A percentile compares a stretch with the other conserved stretches of the same genome.
phyloP scores from a whole-genome alignment of 331 rosid genomes.

The Pyrus hybrid region DNA sequence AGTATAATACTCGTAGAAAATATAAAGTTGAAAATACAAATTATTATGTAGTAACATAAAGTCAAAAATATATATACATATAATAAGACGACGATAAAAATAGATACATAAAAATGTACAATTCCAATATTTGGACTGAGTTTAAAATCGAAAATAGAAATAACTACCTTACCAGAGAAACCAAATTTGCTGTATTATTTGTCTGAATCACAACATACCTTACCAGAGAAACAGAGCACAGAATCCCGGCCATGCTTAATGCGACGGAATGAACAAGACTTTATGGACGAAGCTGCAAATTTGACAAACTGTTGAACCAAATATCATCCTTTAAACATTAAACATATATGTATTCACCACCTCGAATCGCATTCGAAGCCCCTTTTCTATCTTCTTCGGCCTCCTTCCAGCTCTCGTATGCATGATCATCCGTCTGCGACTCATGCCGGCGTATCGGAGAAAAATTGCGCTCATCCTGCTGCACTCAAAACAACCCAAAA shows the following conservation, averaged over 20 bases:
- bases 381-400: slow-evolving; percentile 94
- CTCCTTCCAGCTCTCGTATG: slow-evolving; percentile 94
- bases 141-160: no score
- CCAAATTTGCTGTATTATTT: background rate
- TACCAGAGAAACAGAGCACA: background rate
- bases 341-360: slow-evolving; percentile 94
- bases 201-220: background rate
- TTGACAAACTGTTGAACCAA: background rate
- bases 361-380: slow-evolving; percentile 83
- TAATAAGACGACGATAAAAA: no score
- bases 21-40: no score
- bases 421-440: slow-evolving; percentile 79
- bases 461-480: slow-evolving; percentile 84
- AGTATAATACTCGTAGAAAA: no score
- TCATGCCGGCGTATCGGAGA: slow-evolving; percentile 89
- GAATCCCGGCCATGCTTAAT: background rate
- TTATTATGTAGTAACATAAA: no score
- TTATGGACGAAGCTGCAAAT: background rate
- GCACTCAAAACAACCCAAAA: background rate
- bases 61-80: no score
- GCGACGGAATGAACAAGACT: background rate
- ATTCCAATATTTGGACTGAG: no score
- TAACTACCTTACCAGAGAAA: no score
- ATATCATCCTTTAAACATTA: slow-evolving; percentile 12
- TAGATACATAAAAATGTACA: no score